Evolutionary conservation across 164 flowering plant genomes (phyloP), one percentile per base, ranked within the genome.

Genomic region (Euptelea pleiosperma): DNA sequence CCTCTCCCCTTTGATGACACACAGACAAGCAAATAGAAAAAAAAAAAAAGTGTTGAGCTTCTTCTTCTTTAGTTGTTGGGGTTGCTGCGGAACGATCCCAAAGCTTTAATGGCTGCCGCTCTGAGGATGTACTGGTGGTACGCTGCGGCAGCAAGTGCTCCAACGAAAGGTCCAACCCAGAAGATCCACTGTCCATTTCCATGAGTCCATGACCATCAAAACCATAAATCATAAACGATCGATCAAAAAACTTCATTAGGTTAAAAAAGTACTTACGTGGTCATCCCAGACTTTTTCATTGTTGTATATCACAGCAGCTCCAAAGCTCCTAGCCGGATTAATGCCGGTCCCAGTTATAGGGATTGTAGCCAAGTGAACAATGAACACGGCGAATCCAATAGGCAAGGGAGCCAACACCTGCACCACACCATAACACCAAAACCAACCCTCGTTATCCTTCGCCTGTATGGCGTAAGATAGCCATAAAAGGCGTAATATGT

Each of bases 121-220:
- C 89, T 79, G 53, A 81, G 67, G 0, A 83, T 76, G 75, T 79
- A 83, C 71, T 83, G 86, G 57, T 83, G 89, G 67, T 79, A 83
- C 2, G 79, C 82, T 8, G 89, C 86, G 29, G 89, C 89, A n/a
- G 81, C 84, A 5, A 73, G 68, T 8, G 83, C 88, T 66, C 88
- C 88, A 5, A 78, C 67, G 18, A 80, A 78, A 1, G 88, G 88
- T 25, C 88, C 88, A 33, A 83, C 88, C 88, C 88, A 83, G 78
- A 83, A 83, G 37, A 83, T 77, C 88, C 88, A 83, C 85, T 83
- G 75, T 30, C n/a, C n/a, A n/a, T n/a, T n/a, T n/a, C n/a, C n/a
- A n/a, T n/a, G n/a, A n/a, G n/a, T n/a, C n/a, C n/a, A n/a, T n/a
- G n/a, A n/a, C n/a, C n/a, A n/a, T n/a, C n/a, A n/a, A n/a, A n/a